Conservation (phyloP, 2,329 filamentous ascomycete species). For the Penicillium sp. region DNA sequence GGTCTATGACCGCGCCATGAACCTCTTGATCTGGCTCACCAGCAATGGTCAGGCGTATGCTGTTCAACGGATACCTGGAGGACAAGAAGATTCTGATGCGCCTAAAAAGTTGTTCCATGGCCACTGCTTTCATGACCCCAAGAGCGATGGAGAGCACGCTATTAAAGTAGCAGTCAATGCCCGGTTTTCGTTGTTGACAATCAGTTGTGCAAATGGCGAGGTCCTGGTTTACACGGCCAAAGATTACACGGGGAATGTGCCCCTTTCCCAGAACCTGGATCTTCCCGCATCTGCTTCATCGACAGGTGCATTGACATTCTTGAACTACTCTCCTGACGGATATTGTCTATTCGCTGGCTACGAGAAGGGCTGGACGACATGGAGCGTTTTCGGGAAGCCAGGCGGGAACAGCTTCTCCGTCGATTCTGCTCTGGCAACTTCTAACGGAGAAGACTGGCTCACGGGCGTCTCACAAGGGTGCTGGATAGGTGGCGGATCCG, state of each 20-base stretch:
- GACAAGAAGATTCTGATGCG: conserved; percentile 47
- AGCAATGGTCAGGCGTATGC: conserved; percentile 86
- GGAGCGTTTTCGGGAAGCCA: conserved; percentile 95
- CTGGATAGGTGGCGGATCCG: conserved; percentile 86
- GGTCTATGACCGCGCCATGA: conserved; percentile 95
- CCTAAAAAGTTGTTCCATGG: conserved; percentile 78
- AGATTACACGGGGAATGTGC: conserved; percentile 92
- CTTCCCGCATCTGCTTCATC: conserved; percentile 67
- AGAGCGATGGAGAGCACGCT: conserved; percentile 62
- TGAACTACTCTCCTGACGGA: conserved; percentile 90
- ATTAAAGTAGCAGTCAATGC: conserved; percentile 84
- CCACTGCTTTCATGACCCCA: conserved; percentile 82
- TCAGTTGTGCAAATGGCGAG: conserved; percentile 77
- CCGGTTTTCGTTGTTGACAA: conserved; percentile 86
- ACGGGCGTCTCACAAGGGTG: conserved; percentile 72
- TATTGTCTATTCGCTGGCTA: conserved; percentile 96
- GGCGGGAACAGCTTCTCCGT: conserved; percentile 80
- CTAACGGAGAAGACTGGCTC: conserved; percentile 83
- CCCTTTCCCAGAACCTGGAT: conserved; percentile 76
- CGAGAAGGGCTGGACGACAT: conserved; percentile 88
- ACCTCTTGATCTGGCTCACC: conserved; percentile 88
- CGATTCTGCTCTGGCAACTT: conserved; percentile 63
- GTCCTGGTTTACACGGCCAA: conserved; percentile 89
- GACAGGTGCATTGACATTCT: conserved; percentile 70
- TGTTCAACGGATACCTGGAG: conserved; percentile 68